A percentile compares a stretch with the other conserved stretches of the same genome.
Evolutionary conservation across 495 filamentous ascomycete genomes (phyloP).

Genomic region (Hyaloscypha variabilis): DNA sequence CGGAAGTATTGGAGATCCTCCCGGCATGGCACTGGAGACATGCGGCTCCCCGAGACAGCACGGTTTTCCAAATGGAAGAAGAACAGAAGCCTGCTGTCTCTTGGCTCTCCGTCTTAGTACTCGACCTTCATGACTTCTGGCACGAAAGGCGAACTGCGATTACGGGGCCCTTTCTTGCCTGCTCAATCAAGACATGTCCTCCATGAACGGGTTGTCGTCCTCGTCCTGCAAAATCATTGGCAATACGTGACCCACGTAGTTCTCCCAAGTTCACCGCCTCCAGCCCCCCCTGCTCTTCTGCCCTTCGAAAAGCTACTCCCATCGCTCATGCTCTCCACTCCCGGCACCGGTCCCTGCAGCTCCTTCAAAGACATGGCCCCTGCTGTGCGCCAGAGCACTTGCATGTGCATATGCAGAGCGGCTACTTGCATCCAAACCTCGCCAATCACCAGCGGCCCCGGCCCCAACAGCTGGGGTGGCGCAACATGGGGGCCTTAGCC

Average conservation of each 20-base stretch:
- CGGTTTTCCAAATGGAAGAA: constrained; percentile 12
- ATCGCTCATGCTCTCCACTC: constrained; percentile 25
- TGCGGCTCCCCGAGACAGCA: constrained; percentile 31
- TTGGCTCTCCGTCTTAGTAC: background rate
- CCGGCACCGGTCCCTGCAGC: constrained; percentile 36
- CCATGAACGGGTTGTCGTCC: constrained; percentile 26
- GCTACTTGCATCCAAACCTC: constrained; percentile 32
- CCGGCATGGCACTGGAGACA: constrained; percentile 11
- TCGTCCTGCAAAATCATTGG: constrained; percentile 28
- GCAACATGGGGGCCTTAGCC: constrained; percentile 27
- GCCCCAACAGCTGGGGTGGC: constrained; percentile 18
- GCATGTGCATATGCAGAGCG: constrained; percentile 34
- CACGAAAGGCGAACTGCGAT: no score
- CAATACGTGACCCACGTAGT: constrained; percentile 35
- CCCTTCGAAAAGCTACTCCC: constrained; percentile 10
- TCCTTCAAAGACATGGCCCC: constrained; percentile 26
- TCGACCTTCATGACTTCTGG: background rate
- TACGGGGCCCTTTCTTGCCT: no score
- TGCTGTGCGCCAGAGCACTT: constrained; percentile 30
- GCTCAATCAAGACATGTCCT: constrained; percentile 6
- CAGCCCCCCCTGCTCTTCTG: constrained; percentile 3
- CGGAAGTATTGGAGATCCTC: constrained; percentile 23
- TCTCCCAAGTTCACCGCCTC: constrained; percentile 32
- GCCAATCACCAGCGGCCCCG: constrained; percentile 23
- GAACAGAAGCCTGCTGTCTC: constrained; percentile 1